These are phyloP conservation scores for Rhynchosporium agropyri DNA, from an alignment of 2,329 filamentous ascomycete genomes.

Conservation along the genomic window DNA sequence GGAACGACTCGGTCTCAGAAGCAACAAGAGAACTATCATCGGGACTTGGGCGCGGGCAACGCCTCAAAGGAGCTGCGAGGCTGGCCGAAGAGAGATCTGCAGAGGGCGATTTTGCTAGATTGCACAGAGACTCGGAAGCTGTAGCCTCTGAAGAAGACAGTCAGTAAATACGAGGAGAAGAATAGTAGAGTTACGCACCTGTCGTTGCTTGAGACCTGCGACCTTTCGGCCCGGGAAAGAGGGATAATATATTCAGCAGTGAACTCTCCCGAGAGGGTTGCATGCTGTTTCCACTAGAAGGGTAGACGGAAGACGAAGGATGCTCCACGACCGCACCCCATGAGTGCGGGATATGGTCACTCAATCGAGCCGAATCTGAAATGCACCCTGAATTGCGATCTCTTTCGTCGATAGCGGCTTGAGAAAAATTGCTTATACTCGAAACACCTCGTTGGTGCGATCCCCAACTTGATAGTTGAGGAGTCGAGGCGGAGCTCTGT, in stretches of 20 bases:
- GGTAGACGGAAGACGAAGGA: constrained; percentile 34
- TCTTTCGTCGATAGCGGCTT: constrained; percentile 20
- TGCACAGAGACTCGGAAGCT: constrained; percentile 5
- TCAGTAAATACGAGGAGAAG: not conserved
- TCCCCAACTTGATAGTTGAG: constrained; percentile 33
- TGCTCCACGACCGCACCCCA: constrained; percentile 32
- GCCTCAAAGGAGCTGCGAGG: constrained; percentile 25
- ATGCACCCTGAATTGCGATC: constrained; percentile 29
- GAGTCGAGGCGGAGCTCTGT: constrained; percentile 34
- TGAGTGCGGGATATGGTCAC: constrained; percentile 32
- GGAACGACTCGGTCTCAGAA: constrained; percentile 39
- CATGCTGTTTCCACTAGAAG: constrained; percentile 31
- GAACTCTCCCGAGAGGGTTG: constrained; percentile 35
- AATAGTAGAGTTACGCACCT: not conserved
- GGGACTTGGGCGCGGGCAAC: constrained; percentile 24
- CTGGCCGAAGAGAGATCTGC: constrained; percentile 26
- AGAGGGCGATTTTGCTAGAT: constrained; percentile 20
- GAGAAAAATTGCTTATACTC: constrained; percentile 26
- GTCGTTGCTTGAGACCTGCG: constrained; percentile 4
- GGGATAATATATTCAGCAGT: constrained; percentile 29
- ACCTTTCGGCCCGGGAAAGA: constrained; percentile 20
- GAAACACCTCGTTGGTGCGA: constrained; percentile 32
- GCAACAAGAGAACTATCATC: constrained; percentile 36
- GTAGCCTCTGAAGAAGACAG: not conserved
- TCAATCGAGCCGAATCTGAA: constrained; percentile 32